These are phyloP conservation scores for Suillus plorans DNA, from an alignment of 768 basidiomycete species.

Conservation along the genomic window DNA sequence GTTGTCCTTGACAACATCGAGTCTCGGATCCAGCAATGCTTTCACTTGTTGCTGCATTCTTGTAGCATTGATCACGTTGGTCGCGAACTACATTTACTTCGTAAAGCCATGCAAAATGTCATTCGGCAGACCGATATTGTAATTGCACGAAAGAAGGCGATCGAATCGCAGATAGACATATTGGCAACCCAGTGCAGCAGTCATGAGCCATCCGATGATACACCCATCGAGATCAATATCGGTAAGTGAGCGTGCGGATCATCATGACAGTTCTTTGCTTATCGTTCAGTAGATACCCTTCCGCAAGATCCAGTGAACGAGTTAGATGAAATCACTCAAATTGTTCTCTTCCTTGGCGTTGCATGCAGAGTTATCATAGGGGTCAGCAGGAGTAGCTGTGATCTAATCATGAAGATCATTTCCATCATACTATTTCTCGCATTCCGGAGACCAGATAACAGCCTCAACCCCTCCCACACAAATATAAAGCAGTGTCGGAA, in stretches of 20 bases:
- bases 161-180: not conserved
- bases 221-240: not conserved
- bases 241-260: not conserved
- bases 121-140: not conserved
- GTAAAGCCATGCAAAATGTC: not conserved
- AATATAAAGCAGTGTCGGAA: not conserved
- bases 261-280: not conserved
- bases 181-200: not conserved
- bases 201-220: not conserved
- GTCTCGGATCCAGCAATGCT: not conserved
- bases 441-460: not conserved
- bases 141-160: not conserved
- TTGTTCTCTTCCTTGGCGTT: not conserved
- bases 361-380: conserved; percentile 14
- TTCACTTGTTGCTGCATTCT: not conserved
- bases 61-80: not conserved
- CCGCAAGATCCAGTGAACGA: not conserved
- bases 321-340: not conserved
- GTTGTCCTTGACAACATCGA: not conserved
- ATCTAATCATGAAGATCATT: conserved; percentile 11
- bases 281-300: not conserved
- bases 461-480: not conserved
- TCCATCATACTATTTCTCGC: not conserved
- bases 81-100: not conserved
- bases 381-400: conserved; percentile 5